Evolutionary conservation across 305 asterid genomes (phyloP).

Genomic region (Lippia alba): DNA sequence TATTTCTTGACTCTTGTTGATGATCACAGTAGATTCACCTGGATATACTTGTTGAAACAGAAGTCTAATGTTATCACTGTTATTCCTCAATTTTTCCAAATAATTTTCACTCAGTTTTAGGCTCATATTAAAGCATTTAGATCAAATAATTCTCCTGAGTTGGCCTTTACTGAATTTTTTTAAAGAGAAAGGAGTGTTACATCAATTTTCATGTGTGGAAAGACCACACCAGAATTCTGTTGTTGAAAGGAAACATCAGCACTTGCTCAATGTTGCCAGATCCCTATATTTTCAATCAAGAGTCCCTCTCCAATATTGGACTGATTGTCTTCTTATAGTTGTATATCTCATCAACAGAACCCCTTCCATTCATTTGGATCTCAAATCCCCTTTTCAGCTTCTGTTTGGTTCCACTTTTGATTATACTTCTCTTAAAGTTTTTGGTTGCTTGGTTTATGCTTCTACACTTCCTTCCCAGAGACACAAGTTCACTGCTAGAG

Average conservation of each 20-base stretch:
- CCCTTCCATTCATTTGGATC: neutral
- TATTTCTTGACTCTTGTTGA: neutral
- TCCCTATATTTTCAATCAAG: neutral
- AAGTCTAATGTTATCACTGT: neutral
- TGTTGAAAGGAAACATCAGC: neutral
- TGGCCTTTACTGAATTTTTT: neutral
- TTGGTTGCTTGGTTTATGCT: too few species aligned
- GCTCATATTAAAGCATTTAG: neutral
- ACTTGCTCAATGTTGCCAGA: neutral
- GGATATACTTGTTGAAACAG: neutral
- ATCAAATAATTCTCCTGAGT: neutral
- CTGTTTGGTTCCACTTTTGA: too few species aligned
- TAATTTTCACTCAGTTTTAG: neutral
- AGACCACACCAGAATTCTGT: neutral
- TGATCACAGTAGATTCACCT: neutral
- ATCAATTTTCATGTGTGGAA: neutral
- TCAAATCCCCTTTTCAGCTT: neutral
- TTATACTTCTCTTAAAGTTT: too few species aligned
- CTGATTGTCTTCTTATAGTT: neutral
- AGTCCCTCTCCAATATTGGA: neutral
- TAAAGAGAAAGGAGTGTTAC: neutral
- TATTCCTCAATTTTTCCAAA: neutral
- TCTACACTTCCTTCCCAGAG: too few species aligned
- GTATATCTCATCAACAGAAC: neutral
- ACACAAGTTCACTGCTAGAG: too few species aligned